A percentile compares a stretch with the other conserved stretches of the same genome.
Evolutionary conservation across 306 rosid genomes (phyloP).

Genomic region (Quercus dentata): DNA sequence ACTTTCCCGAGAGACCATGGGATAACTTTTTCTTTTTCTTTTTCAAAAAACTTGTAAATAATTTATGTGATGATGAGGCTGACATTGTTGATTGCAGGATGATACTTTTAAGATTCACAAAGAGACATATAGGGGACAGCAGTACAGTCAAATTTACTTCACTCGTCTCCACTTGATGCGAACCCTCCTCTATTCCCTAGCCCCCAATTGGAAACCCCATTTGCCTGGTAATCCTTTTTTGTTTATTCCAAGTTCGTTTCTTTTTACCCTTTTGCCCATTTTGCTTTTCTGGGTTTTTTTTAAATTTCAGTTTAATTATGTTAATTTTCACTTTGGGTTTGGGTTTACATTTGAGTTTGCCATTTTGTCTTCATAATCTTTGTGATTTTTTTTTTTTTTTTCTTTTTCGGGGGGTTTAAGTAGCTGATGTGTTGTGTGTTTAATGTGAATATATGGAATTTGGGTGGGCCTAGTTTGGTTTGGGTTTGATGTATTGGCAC

Average conservation of each 20-base stretch:
- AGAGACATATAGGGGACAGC: constrained; percentile 76
- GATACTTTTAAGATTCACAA: constrained; percentile 55
- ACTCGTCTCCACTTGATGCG: constrained; percentile 85
- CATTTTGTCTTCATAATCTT: not conserved
- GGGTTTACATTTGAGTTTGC: not conserved
- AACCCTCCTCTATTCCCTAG: constrained; percentile 67
- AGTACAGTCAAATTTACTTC: constrained; percentile 87
- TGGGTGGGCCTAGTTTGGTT: not conserved
- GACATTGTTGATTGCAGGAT: constrained; percentile 41
- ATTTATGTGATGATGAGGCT: not conserved
- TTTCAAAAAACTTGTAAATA: not conserved
- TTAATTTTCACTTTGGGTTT: not conserved
- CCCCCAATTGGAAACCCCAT: constrained; percentile 68
- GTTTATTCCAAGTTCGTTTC: not conserved
- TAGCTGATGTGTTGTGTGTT: not conserved
- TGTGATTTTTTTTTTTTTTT: not conserved
- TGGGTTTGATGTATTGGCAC: not conserved
- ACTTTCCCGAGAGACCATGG: constrained; percentile 8
- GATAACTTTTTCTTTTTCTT: not conserved
- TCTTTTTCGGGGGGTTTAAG: not conserved
- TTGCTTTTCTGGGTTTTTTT: not conserved
- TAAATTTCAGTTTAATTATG: not conserved
- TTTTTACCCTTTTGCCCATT: not conserved
- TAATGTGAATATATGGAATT: not conserved
- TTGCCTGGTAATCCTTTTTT: constrained; percentile 46